Percentiles rank a stretch among this genome's conserved stretches.
phyloP scores from a whole-genome alignment of 345 rosid species.

The Salix purpurea region DNA sequence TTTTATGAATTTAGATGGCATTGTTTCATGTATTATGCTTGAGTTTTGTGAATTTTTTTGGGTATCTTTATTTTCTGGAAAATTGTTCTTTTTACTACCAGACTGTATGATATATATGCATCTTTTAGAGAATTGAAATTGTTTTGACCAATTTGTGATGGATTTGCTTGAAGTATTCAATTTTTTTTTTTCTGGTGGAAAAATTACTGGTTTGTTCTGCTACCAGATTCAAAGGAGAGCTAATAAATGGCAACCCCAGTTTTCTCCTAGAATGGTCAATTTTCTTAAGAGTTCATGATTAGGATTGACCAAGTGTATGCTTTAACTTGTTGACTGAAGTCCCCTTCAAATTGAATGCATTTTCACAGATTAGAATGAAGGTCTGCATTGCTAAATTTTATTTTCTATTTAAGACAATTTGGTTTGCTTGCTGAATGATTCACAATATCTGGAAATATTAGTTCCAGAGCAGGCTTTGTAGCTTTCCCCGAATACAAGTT shows the following conservation, averaged over 20 bases:
- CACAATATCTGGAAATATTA: background rate
- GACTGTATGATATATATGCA: background rate
- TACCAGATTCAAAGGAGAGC: background rate
- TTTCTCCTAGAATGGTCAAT: background rate
- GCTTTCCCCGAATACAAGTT: background rate
- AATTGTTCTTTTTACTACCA: background rate
- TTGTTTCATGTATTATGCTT: background rate
- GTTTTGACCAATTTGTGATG: background rate
- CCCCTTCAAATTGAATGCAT: background rate
- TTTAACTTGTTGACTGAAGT: background rate
- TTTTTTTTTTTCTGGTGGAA: background rate
- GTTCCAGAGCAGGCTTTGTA: background rate
- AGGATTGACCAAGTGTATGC: background rate
- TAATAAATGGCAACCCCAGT: background rate
- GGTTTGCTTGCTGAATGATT: background rate
- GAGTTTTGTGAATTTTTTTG: background rate
- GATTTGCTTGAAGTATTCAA: background rate
- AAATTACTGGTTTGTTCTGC: background rate
- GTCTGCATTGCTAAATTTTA: background rate
- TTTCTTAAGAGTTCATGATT: background rate
- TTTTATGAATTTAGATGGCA: constrained; percentile 7
- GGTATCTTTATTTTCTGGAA: background rate
- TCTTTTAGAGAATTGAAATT: background rate
- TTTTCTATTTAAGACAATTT: background rate
- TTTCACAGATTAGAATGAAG: background rate